Conservation (phyloP, 495 filamentous ascomycete genomes). For the Neurospora cerealis region DNA sequence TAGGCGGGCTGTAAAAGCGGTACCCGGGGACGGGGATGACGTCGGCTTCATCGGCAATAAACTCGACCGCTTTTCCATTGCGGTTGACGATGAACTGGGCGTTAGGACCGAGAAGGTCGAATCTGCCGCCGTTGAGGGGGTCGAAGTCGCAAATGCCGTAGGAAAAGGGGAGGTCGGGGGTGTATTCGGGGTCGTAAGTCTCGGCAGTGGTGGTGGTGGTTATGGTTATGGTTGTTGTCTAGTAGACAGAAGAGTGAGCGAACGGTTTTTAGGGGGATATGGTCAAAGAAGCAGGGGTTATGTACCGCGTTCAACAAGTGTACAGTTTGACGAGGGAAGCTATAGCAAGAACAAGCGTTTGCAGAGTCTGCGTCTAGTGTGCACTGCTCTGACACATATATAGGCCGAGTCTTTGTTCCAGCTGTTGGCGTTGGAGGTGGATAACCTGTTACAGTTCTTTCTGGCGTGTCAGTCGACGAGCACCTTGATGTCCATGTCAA, state of each 20-base stretch:
- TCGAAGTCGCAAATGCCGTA: conserved; percentile 5
- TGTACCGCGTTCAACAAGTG: not conserved
- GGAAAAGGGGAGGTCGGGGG: not conserved
- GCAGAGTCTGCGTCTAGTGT: not conserved
- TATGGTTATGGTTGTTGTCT: not conserved
- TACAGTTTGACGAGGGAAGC: not conserved
- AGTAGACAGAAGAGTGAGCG: not conserved
- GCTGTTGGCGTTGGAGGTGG: not conserved
- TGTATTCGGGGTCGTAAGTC: not conserved
- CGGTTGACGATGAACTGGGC: not conserved
- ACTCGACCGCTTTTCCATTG: conserved; percentile 1
- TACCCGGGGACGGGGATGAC: not conserved
- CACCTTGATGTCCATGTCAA: not conserved
- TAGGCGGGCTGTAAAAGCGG: not conserved
- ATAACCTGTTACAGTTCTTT: not conserved
- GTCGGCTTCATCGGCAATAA: not conserved
- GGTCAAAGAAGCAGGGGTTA: not conserved
- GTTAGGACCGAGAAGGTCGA: conserved; percentile 7
- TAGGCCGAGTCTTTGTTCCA: conserved; percentile 1
- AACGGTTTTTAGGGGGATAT: not conserved
- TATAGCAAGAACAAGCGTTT: conserved; percentile 15
- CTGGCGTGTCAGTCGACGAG: not conserved
- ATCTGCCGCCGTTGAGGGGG: not conserved
- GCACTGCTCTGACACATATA: conserved; percentile 10
- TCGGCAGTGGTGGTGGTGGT: not conserved